phyloP scores from a whole-genome alignment of 305 asterid species.

The Euphrasia arctica region DNA sequence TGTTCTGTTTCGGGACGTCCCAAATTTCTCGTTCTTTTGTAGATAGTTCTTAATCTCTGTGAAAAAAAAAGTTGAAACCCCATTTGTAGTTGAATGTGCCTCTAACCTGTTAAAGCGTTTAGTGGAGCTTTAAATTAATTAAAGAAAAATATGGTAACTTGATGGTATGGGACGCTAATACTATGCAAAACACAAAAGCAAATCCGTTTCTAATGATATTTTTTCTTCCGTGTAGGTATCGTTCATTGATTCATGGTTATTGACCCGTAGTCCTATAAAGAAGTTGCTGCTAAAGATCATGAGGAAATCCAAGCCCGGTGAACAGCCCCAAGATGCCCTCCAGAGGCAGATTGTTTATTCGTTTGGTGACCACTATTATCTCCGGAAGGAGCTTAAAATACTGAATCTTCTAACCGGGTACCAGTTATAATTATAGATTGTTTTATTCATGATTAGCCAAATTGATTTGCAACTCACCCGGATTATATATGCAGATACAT shows the following conservation, averaged over 20 bases:
- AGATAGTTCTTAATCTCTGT: too few species aligned
- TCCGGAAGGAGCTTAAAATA: conserved; percentile 85
- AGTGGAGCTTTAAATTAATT: neutral
- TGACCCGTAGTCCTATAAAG: conserved; percentile 56
- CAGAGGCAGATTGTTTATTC: conserved; percentile 61
- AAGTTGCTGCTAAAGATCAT: conserved; percentile 66
- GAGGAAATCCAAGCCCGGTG: conserved; percentile 61
- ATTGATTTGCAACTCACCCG: neutral
- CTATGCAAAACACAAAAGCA: too few species aligned
- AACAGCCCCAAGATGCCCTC: conserved; percentile 33
- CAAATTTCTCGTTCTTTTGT: neutral
- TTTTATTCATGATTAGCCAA: conserved; percentile 9
- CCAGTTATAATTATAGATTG: neutral
- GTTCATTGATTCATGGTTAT: conserved; percentile 80
- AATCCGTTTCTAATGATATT: conserved; percentile 10
- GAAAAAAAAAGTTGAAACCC: too few species aligned
- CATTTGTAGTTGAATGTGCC: too few species aligned
- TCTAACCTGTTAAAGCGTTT: too few species aligned
- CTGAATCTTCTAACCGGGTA: conserved; percentile 85
- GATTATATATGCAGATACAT: conserved; percentile 48
- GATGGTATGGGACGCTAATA: conserved; percentile 1
- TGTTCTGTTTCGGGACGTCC: neutral
- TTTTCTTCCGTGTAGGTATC: conserved; percentile 48
- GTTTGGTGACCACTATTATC: conserved; percentile 84
- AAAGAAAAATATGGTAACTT: conserved; percentile 11